These are phyloP conservation scores for Kwoniella sp. DNA, from an alignment of 768 basidiomycete genomes.

Conservation along the genomic window DNA sequence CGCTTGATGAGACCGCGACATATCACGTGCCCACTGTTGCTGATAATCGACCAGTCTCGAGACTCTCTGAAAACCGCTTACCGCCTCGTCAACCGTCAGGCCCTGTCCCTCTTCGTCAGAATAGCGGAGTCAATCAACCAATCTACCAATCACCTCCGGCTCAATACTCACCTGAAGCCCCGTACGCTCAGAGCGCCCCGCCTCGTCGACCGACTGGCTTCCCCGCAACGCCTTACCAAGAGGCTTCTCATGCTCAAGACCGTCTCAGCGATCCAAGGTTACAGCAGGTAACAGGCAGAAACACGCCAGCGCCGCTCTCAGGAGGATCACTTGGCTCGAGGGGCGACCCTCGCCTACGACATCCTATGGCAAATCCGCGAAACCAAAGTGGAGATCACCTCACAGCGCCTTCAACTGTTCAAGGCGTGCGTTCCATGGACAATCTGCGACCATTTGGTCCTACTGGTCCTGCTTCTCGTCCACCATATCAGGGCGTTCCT, in stretches of 20 bases:
- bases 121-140: slow-evolving; percentile 19
- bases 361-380: slow-evolving; percentile 19
- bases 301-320: background rate
- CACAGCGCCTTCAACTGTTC: slow-evolving; percentile 23
- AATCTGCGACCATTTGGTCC: slow-evolving; percentile 34
- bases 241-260: slow-evolving; percentile 33
- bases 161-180: slow-evolving; percentile 31
- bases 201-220: slow-evolving; percentile 36
- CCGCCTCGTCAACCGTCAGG: slow-evolving; percentile 17
- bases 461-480: slow-evolving; percentile 22
- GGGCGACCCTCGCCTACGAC: slow-evolving; percentile 6
- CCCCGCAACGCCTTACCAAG: slow-evolving; percentile 22
- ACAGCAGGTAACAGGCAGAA: slow-evolving; percentile 27
- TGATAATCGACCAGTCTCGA: slow-evolving; percentile 20
- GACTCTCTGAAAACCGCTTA: background rate
- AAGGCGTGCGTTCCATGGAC: slow-evolving; percentile 43
- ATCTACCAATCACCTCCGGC: slow-evolving; percentile 38
- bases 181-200: slow-evolving; percentile 18
- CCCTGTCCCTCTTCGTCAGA: slow-evolving; percentile 12
- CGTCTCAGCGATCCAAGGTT: slow-evolving; percentile 33
- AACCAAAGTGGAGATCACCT: slow-evolving; percentile 12
- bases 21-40: slow-evolving; percentile 13
- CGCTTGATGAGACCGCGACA: slow-evolving; percentile 18
- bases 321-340: slow-evolving; percentile 3
- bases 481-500: slow-evolving; percentile 36